Evolutionary conservation across 2,329 filamentous ascomycete genomes (phyloP).

Genomic region (Fusarium papillatum): DNA sequence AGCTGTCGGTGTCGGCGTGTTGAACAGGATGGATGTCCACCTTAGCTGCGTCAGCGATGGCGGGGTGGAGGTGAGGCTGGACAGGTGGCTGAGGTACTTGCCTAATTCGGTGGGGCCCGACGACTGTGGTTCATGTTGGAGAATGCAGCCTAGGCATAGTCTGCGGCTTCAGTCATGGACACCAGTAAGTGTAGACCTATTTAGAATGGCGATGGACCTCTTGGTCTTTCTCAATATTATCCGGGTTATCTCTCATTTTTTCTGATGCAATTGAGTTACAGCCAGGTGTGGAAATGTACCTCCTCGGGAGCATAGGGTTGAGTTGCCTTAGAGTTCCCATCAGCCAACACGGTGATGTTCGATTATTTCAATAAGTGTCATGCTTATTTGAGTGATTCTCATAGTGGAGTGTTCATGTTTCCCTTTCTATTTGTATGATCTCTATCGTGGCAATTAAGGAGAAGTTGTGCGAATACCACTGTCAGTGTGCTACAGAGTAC

Average conservation of each 20-base stretch:
- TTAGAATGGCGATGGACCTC: background rate
- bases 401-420: background rate
- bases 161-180: background rate
- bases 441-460: background rate
- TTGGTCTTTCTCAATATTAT: background rate
- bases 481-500: background rate
- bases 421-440: too few species aligned
- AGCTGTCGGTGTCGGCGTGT: conserved; percentile 31
- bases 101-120: conserved; percentile 23
- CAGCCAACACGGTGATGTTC: background rate
- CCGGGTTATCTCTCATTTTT: background rate
- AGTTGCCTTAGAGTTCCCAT: background rate
- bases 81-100: conserved; percentile 31
- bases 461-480: background rate
- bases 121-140: background rate
- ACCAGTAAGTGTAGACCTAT: background rate
- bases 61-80: conserved; percentile 48
- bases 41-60: conserved; percentile 51
- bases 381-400: background rate
- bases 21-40: conserved; percentile 22
- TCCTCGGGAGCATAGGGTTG: background rate
- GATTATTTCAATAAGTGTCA: background rate
- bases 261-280: background rate
- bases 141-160: background rate
- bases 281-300: background rate